Evolutionary conservation across 305 asterid species (phyloP).

Genomic region (Plantago lanceolata): DNA sequence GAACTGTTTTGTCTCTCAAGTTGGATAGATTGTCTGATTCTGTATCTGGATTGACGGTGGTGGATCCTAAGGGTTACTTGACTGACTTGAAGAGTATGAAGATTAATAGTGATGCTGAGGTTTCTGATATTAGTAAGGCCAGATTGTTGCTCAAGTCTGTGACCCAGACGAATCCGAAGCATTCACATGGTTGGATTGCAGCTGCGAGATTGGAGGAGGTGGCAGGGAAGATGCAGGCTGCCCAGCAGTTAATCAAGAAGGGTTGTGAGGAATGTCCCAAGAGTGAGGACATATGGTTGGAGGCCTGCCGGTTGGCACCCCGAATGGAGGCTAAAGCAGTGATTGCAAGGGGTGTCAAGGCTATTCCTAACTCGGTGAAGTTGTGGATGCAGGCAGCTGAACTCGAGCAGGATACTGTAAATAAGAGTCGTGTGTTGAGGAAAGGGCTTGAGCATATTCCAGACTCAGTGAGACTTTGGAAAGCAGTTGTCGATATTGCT

Average conservation of each 20-base stretch:
- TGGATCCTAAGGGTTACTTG: constrained; percentile 92
- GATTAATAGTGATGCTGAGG: constrained; percentile 84
- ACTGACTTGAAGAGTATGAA: constrained; percentile 92
- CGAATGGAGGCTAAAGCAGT: constrained; percentile 78
- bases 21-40: constrained; percentile 77
- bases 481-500: constrained; percentile 88
- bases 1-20: constrained; percentile 81
- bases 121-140: constrained; percentile 83
- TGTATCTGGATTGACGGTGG: constrained; percentile 76
- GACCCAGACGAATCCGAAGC: constrained; percentile 76
- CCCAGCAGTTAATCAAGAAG: constrained; percentile 57
- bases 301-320: constrained; percentile 71
- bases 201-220: constrained; percentile 95
- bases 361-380: constrained; percentile 67
- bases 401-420: constrained; percentile 66
- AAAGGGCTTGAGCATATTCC: constrained; percentile 77
- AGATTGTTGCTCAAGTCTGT: constrained; percentile 77
- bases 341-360: constrained; percentile 71
- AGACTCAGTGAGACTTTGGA: constrained; percentile 85
- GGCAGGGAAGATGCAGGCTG: constrained; percentile 72
- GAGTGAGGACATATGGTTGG: constrained; percentile 88
- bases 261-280: constrained; percentile 86
- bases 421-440: constrained; percentile 71
- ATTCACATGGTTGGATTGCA: constrained; percentile 93
- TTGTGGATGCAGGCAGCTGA: constrained; percentile 84